Conservation (phyloP, 352 stramenopile genomes). For the Phytophthora uliginosa region DNA sequence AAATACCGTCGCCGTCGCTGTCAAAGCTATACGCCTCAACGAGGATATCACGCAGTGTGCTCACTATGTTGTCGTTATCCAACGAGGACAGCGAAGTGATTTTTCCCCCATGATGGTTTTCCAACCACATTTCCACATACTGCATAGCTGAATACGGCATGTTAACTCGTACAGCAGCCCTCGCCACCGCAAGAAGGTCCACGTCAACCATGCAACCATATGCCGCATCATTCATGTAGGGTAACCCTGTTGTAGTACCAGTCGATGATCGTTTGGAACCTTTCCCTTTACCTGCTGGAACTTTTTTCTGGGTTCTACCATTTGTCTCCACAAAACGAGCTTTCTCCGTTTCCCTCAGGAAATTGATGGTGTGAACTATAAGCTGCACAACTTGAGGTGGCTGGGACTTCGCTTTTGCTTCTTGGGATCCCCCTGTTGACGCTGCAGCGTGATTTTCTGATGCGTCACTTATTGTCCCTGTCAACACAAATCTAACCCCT, state of each 20-base stretch:
- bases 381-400: conserved; percentile 68
- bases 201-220: conserved; percentile 77
- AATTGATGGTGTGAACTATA: conserved; percentile 84
- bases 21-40: conserved; percentile 74
- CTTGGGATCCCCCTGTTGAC: not conserved
- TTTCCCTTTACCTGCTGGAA: conserved; percentile 25
- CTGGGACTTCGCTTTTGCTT: conserved; percentile 18
- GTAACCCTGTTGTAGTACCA: not conserved
- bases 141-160: conserved; percentile 93
- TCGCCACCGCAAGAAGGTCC: conserved; percentile 72
- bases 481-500: conserved; percentile 56
- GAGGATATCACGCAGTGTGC: conserved; percentile 59
- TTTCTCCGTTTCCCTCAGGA: conserved; percentile 84
- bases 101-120: conserved; percentile 61
- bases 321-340: conserved; percentile 76
- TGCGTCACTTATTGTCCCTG: conserved; percentile 13
- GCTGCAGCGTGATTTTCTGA: not conserved
- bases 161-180: conserved; percentile 72
- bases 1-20: conserved; percentile 76
- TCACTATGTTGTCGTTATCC: conserved; percentile 41
- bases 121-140: conserved; percentile 91
- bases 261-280: conserved; percentile 20
- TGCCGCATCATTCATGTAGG: conserved; percentile 36
- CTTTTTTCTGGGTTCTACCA: conserved; percentile 28
- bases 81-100: conserved; percentile 50